Conservation (phyloP, 2,329 filamentous ascomycete genomes). For the Diplodia seriata region DNA sequence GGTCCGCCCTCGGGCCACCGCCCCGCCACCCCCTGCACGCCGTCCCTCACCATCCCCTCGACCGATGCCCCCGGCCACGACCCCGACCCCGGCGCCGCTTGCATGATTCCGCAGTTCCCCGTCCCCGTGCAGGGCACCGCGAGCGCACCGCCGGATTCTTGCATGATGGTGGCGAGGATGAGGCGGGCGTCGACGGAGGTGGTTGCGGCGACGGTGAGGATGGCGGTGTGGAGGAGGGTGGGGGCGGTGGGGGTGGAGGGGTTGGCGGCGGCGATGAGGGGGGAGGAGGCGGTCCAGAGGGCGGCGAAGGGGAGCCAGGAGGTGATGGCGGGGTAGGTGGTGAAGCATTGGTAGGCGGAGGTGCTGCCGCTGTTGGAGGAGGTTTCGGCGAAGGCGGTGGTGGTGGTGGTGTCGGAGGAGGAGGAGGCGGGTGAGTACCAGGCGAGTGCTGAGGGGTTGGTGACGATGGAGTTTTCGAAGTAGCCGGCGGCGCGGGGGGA, state of each 20-base stretch:
- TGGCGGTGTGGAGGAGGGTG: not conserved
- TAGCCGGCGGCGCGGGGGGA: not conserved
- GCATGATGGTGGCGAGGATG: slow-evolving; percentile 38
- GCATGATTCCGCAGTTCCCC: slow-evolving; percentile 37
- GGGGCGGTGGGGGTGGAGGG: not conserved
- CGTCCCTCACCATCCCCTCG: slow-evolving; percentile 36
- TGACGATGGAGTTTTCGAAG: slow-evolving; percentile 5
- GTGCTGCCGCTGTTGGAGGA: not conserved
- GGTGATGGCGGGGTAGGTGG: not conserved
- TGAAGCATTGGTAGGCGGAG: slow-evolving; percentile 21
- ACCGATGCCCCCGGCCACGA: slow-evolving; percentile 34
- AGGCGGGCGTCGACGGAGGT: slow-evolving; percentile 35
- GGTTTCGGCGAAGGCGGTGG: not conserved
- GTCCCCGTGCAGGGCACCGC: slow-evolving; percentile 33
- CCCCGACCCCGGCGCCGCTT: slow-evolving; percentile 32
- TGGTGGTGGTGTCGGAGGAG: too few species aligned
- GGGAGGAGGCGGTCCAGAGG: slow-evolving; percentile 5
- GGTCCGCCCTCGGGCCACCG: slow-evolving; percentile 31
- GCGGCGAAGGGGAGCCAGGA: slow-evolving; percentile 18
- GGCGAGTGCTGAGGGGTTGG: not conserved
- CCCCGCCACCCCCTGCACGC: slow-evolving; percentile 33
- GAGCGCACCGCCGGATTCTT: slow-evolving; percentile 35
- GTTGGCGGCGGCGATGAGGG: not conserved
- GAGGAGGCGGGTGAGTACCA: slow-evolving; percentile 2
- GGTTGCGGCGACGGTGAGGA: slow-evolving; percentile 33